Percentiles rank a stretch among this genome's conserved stretches.
Evolutionary conservation across 352 stramenopile species (phyloP).

Genomic region (Globisporangium orthogonon): DNA sequence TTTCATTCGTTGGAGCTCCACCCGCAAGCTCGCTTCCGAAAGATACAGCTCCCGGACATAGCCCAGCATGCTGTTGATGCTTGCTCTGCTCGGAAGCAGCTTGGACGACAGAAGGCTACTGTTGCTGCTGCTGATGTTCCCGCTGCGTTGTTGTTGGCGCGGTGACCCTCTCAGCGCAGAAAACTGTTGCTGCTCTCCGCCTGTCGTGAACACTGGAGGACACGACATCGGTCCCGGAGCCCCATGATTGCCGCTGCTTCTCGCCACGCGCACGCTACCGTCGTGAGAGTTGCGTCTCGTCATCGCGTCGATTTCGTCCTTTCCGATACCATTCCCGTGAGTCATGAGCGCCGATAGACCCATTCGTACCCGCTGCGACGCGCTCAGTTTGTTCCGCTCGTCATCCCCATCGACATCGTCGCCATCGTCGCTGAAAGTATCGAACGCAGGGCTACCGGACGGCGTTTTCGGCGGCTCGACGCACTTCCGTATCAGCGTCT

Average conservation of each 20-base stretch:
- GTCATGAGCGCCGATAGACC: conserved; percentile 36
- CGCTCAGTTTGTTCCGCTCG: conserved; percentile 25
- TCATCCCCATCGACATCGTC: conserved; percentile 11
- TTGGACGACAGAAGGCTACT: conserved; percentile 40
- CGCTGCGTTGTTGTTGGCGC: conserved; percentile 16
- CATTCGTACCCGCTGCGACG: conserved; percentile 51
- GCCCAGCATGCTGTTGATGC: conserved; percentile 63
- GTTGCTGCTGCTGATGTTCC: too few relatives aligned
- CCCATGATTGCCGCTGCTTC: conserved; percentile 7
- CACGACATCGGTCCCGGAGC: conserved; percentile 26
- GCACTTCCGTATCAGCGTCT: neutral
- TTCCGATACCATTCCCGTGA: conserved; percentile 20
- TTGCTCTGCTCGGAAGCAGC: conserved; percentile 47
- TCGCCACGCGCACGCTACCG: conserved; percentile 10
- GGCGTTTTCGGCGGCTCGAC: conserved; percentile 54
- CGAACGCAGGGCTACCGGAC: conserved; percentile 28
- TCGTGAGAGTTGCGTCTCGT: conserved; percentile 9
- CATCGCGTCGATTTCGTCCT: conserved; percentile 6
- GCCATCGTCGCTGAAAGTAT: conserved; percentile 17
- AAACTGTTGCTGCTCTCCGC: conserved; percentile 30
- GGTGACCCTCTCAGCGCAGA: conserved; percentile 3
- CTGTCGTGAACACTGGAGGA: conserved; percentile 23
- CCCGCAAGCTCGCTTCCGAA: conserved; percentile 54
- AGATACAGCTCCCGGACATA: conserved; percentile 71
- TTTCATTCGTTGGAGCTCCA: conserved; percentile 47